Conservation (phyloP, 73 alveolate genomes). For the Blepharisma stoltei region DNA sequence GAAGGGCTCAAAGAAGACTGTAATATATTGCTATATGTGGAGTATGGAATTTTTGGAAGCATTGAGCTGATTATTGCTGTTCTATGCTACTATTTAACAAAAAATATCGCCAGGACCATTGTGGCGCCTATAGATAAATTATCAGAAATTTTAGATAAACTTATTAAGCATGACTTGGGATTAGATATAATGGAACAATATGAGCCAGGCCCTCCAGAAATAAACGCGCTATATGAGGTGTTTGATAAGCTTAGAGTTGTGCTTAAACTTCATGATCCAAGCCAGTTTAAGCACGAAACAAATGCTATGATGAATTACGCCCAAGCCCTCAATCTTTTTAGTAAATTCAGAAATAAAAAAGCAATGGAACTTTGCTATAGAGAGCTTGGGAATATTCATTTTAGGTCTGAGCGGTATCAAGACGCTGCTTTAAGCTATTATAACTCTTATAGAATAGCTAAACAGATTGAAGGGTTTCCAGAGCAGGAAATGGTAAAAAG, state of each 20-base stretch:
- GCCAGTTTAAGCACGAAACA: not conserved
- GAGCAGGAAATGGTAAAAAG: not conserved
- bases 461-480: not conserved
- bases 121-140: not conserved
- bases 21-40: not conserved
- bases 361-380: constrained; percentile 15
- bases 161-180: not conserved
- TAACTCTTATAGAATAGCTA: not conserved
- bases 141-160: not conserved
- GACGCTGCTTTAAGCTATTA: not conserved
- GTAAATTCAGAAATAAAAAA: constrained; percentile 5
- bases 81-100: not conserved
- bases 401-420: not conserved
- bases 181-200: not conserved
- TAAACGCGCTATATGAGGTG: not conserved
- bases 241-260: constrained; percentile 10
- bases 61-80: not conserved
- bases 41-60: not conserved
- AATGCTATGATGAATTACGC: not conserved
- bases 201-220: constrained; percentile 22
- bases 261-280: not conserved
- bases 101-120: not conserved
- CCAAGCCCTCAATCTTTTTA: constrained; percentile 22
- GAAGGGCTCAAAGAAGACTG: not conserved
- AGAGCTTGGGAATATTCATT: not conserved